Percentiles rank a stretch among this genome's conserved stretches.
Evolutionary conservation across 2,329 filamentous ascomycete genomes (phyloP).

Genomic region (Knufia fluminis): DNA sequence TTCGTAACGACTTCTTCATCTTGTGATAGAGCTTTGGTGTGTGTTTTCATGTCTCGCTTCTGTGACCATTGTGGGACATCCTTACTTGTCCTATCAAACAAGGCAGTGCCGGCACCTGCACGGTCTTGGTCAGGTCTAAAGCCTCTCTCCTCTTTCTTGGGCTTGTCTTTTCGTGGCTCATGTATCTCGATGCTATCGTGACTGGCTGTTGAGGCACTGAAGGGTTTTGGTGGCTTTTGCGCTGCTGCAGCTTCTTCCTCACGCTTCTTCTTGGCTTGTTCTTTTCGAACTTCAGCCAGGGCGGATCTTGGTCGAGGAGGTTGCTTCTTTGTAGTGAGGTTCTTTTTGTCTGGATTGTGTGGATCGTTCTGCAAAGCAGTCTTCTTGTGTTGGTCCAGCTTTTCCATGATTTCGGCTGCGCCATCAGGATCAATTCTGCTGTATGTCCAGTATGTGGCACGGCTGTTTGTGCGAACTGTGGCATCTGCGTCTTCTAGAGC

Average conservation of each 20-base stretch:
- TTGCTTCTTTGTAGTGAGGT: constrained; percentile 22
- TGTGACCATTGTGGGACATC: neutral
- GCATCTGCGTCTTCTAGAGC: constrained; percentile 85
- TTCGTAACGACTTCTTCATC: constrained; percentile 13
- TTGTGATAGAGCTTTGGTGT: neutral
- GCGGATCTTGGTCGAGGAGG: constrained; percentile 18
- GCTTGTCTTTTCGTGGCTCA: constrained; percentile 3
- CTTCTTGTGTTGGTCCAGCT: constrained; percentile 68
- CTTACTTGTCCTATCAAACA: neutral
- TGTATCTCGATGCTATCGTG: constrained; percentile 6
- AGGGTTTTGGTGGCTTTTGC: constrained; percentile 3
- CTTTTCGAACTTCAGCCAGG: constrained; percentile 16
- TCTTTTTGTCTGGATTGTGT: constrained; percentile 51
- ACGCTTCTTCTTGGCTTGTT: constrained; percentile 10
- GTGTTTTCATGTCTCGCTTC: neutral
- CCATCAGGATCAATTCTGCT: constrained; percentile 65
- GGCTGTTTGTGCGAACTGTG: constrained; percentile 75
- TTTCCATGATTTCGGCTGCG: constrained; percentile 73
- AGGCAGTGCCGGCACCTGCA: neutral
- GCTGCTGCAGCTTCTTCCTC: constrained; percentile 3
- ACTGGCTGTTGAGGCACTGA: constrained; percentile 2
- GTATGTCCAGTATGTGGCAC: constrained; percentile 80
- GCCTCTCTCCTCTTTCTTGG: constrained; percentile 6
- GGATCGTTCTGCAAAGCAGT: constrained; percentile 73
- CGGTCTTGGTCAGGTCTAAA: neutral